Base-by-base conservation (phyloP, 345 rosid genomes). In the Pseudoturritis turrita region DNA sequence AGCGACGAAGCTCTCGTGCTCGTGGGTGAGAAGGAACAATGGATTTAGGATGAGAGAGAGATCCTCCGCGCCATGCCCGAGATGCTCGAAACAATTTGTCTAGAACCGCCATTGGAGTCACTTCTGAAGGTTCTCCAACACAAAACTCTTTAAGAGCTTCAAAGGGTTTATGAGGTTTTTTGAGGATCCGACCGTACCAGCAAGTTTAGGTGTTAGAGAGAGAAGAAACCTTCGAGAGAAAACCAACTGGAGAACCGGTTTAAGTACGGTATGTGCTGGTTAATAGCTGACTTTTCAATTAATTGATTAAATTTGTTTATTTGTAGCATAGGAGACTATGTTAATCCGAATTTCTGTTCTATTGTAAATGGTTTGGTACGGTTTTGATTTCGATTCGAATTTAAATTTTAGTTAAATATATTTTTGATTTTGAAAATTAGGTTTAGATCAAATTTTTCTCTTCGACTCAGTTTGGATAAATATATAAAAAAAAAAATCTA, bases 51-150 rank as follows among this genome's bases (percentile, higher is more conserved):
- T 65, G 54, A 41, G 70, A 22, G 35, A 75, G 51, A 10, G 73
- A 53, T 17, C 72, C 17, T 17, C 72, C 17, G 39, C 87, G 79
- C 76, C 82, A 77, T 33, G 68, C 19, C 14, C 83, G 82, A 37
- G 78, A 73, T 49, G 83, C 55, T 67, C 76, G 80, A 46, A 74
- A 59, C 33, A 89, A 66, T 67, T 86, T 70, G 51, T 78, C 59
- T 2, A 80, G 47, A 65, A 73, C 53, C 56, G 84, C 79, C 96
- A 89, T 89, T 13, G 53, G 67, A 63, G 18, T 28, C 63, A 2
- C 19, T 44, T 55, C 0, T 15, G 62, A 47, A 35, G 31, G 31
- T 53, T 53, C 53, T 23, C 15, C 0, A 70, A 36, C 57, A 8
- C 49, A 10, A 43, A 15, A 1, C 44, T 49, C 3, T 18, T n/a